These are phyloP conservation scores for Chenopodium album DNA, from an alignment of 148 eudicot genomes.

Conservation along the genomic window DNA sequence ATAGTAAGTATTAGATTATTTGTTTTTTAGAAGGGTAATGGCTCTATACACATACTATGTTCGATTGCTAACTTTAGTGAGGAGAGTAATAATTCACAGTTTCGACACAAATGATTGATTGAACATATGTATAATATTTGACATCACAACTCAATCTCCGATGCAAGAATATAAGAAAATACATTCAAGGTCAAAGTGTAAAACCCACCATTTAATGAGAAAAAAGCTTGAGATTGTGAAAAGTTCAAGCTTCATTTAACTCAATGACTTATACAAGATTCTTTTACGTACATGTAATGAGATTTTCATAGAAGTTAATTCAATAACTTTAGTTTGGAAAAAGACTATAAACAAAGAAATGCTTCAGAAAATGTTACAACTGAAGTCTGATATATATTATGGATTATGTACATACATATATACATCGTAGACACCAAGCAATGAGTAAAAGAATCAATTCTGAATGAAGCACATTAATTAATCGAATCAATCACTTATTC, in stretches of 20 bases:
- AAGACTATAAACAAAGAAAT: neutral
- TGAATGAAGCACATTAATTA: neutral
- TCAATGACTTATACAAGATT: neutral
- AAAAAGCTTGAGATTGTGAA: neutral
- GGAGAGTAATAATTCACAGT: too few species aligned
- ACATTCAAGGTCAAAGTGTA: neutral
- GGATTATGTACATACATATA: neutral
- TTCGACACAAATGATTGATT: too few species aligned
- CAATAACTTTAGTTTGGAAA: neutral
- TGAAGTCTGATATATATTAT: neutral
- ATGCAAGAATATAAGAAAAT: neutral
- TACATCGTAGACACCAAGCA: neutral
- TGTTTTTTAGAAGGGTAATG: too few species aligned
- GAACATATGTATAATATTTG: too few species aligned
- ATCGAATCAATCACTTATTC: conserved; percentile 23
- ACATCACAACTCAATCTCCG: neutral
- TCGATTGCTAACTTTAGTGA: too few species aligned
- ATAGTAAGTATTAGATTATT: too few species aligned
- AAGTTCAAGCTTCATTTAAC: conserved; percentile 4
- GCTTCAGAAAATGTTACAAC: neutral
- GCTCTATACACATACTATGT: too few species aligned
- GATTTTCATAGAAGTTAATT: neutral
- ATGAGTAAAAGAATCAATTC: neutral
- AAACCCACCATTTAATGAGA: neutral
- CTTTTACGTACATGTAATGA: conserved; percentile 6